These are phyloP conservation scores for Aureobasidium sp. DNA, from an alignment of 2,329 filamentous ascomycete genomes.

Conservation along the genomic window DNA sequence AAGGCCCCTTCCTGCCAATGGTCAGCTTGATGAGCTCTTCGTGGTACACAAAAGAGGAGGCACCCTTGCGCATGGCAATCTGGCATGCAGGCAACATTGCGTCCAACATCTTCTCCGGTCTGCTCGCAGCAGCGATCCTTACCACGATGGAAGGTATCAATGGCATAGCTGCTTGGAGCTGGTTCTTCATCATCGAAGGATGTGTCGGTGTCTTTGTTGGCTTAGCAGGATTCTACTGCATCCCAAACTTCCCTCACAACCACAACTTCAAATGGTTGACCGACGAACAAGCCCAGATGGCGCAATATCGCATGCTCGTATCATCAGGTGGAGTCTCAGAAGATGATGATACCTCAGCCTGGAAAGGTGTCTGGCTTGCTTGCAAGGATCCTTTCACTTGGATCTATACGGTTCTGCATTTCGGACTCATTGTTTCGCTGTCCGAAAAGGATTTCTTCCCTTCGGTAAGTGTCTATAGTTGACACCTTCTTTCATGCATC, in stretches of 20 bases:
- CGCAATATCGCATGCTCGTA: conserved; percentile 41
- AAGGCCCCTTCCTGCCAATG: conserved; percentile 37
- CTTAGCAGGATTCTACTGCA: conserved; percentile 28
- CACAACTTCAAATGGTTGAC: conserved; percentile 22
- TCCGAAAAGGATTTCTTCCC: not conserved
- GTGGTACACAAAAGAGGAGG: conserved; percentile 40
- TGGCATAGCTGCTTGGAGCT: not conserved
- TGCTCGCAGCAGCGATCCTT: not conserved
- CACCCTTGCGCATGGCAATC: not conserved
- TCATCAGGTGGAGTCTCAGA: conserved; percentile 43
- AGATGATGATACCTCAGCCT: conserved; percentile 29
- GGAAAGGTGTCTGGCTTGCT: conserved; percentile 43
- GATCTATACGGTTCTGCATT: conserved; percentile 28
- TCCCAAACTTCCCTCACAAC: conserved; percentile 58
- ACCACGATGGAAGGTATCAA: not conserved
- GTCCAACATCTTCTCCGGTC: not conserved
- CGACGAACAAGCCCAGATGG: conserved; percentile 18
- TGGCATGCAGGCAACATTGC: not conserved
- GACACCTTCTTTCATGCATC: not conserved
- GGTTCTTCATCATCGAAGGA: conserved; percentile 32
- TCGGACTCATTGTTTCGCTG: not conserved
- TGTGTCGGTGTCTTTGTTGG: conserved; percentile 22
- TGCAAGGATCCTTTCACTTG: conserved; percentile 46
- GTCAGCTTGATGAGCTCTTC: conserved; percentile 34
- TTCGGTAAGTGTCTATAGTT: not conserved